Evolutionary conservation across 495 filamentous ascomycete species (phyloP), one percentile per base, ranked within the genome.

Genomic region (Xeromyces bisporus): DNA sequence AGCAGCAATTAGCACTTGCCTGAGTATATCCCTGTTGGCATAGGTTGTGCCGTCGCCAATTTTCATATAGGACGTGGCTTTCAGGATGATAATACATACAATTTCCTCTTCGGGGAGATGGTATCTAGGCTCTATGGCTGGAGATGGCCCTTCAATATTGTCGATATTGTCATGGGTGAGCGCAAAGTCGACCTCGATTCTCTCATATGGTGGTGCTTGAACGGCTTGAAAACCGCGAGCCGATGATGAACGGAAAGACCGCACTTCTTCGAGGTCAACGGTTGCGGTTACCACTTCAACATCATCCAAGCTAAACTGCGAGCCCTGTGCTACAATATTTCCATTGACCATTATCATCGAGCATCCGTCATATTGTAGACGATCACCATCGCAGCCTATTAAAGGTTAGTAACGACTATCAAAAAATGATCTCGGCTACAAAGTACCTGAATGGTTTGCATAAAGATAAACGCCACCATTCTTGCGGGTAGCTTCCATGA

Each of bases 201-300:
- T 53, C 7, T 42, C 39, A 23, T 60, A 58, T 8, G 60, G 58
- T 4, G 48, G 39, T 7, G 44, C 41, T 23, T 52, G 34, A 0
- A 54, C 53, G 2, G 73, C 70, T 48, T 83, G 77, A 18, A 73
- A 33, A 7, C 63, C 67, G 35, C 77, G 53, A 7, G 57, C 65
- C 16, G 64, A 58, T 2, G 60, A 38, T 14, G 48, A 64, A 1
- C 79, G 56, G 35, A 56, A 13, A 1, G 15, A 15, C 1, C 76
- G 47, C 3, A 87, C 77, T 34, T 81, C 74, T 44, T 87, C 80
- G 2, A 93, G 63, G 36, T 91, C 83, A 2, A 86, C 64, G 2
- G 77, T 83, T 6, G 84, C 83, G 2, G 74, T 80, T 20, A 81
- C 54, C 8, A 92, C 80, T 43, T 91, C 83, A n/a, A 89, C 78